These are phyloP conservation scores for Ascochyta fabae DNA, from an alignment of 2,329 filamentous ascomycete genomes.

Conservation along the genomic window DNA sequence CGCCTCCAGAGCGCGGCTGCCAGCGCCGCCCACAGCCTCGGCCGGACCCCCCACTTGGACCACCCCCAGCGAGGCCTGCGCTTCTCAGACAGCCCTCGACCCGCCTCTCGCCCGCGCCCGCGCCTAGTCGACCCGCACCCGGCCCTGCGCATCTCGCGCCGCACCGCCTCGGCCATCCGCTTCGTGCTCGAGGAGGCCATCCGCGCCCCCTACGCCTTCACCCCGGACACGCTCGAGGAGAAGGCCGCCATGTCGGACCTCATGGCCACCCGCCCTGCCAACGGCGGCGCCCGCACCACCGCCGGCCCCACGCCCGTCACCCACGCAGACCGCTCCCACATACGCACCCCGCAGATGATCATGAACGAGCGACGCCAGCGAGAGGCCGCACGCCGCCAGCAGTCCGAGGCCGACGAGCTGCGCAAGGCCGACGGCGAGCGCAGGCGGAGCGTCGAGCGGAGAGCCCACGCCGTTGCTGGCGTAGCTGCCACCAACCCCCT, in stretches of 20 bases:
- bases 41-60: constrained; percentile 59
- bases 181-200: constrained; percentile 92
- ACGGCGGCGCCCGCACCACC: constrained; percentile 63
- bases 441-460: constrained; percentile 65
- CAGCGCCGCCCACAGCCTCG: constrained; percentile 57
- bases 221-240: constrained; percentile 83
- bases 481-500: constrained; percentile 52
- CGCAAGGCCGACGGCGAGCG: constrained; percentile 61
- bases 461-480: constrained; percentile 62
- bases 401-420: constrained; percentile 63
- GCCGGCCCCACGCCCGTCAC: constrained; percentile 61
- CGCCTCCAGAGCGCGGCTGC: constrained; percentile 61
- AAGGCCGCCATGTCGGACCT: constrained; percentile 92
- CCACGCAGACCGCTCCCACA: constrained; percentile 61
- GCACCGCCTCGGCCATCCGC: constrained; percentile 87
- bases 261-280: constrained; percentile 63
- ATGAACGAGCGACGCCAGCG: constrained; percentile 85
- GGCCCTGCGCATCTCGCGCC: constrained; percentile 75
- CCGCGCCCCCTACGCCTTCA: constrained; percentile 81
- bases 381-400: constrained; percentile 73
- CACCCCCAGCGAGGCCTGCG: constrained; percentile 42
- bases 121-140: constrained; percentile 54
- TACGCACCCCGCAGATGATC: constrained; percentile 86
- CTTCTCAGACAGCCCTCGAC: constrained; percentile 39
- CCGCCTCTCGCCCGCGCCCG: constrained; percentile 41